A percentile compares a stretch with the other conserved stretches of the same genome.
phyloP scores from a whole-genome alignment of 495 filamentous ascomycete species.

The Clohesyomyces aquaticus region DNA sequence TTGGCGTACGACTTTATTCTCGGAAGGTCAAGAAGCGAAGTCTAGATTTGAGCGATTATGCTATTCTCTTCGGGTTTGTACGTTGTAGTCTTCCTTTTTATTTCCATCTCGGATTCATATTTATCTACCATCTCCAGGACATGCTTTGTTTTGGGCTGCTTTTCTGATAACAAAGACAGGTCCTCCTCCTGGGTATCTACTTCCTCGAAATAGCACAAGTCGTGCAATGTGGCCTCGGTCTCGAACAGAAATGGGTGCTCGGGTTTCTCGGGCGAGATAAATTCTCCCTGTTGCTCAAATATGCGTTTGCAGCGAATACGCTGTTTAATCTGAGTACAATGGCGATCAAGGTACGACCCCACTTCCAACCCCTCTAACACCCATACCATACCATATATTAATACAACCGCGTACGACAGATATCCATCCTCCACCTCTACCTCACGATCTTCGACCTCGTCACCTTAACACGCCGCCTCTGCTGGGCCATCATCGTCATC shows the following conservation, averaged over 20 bases:
- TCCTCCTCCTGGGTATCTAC: constrained; percentile 6
- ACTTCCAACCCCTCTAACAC: not conserved
- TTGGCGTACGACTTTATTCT: constrained; percentile 5
- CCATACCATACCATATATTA: too few species aligned
- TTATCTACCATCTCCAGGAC: not conserved
- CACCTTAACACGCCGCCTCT: not conserved
- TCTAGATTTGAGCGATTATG: constrained; percentile 9
- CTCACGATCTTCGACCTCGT: constrained; percentile 3
- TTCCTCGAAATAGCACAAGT: constrained; percentile 1
- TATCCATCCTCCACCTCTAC: constrained; percentile 20
- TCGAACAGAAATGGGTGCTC: not conserved
- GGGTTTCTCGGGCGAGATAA: not conserved
- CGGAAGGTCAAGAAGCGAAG: not conserved
- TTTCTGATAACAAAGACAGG: constrained; percentile 2
- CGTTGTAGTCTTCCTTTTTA: too few species aligned
- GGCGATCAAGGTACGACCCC: constrained; percentile 8
- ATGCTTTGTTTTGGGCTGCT: not conserved
- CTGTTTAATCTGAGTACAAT: constrained; percentile 13
- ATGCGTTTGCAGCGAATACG: constrained; percentile 1
- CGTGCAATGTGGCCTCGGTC: constrained; percentile 2
- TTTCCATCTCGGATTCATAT: too few species aligned
- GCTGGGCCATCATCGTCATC: not conserved
- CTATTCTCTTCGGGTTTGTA: constrained; percentile 12
- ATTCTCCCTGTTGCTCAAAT: not conserved
- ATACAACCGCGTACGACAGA: too few species aligned